phyloP scores from a whole-genome alignment of 78 protist species.

The Dictyostelium brefeldianum region DNA sequence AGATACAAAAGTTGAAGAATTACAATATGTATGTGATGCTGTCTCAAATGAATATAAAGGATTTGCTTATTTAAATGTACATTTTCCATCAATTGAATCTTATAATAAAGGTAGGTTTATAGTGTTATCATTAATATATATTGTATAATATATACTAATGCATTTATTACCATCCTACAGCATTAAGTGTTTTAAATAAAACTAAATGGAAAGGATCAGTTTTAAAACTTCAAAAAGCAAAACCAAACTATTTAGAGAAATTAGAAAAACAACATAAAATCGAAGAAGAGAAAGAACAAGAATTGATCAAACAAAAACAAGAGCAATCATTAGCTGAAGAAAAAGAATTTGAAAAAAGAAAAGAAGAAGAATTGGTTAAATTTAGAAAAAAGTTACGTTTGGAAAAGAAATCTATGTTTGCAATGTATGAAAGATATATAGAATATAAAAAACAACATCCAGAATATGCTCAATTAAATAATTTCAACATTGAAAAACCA shows the following conservation, averaged over 20 bases:
- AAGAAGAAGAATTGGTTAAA: conserved; percentile 12
- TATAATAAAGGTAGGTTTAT: conserved; percentile 7
- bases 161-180: not conserved
- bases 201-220: conserved; percentile 72
- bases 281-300: conserved; percentile 5
- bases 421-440: conserved; percentile 36
- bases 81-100: conserved; percentile 25
- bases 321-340: not conserved
- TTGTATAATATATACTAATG: not conserved
- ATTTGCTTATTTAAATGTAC: conserved; percentile 41
- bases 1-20: not conserved
- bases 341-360: conserved; percentile 21
- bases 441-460: conserved; percentile 17
- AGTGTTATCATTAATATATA: not conserved
- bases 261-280: not conserved
- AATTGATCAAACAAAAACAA: not conserved
- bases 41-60: conserved; percentile 36
- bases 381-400: conserved; percentile 46
- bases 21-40: conserved; percentile 20
- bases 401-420: conserved; percentile 58
- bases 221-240: conserved; percentile 41
- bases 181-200: conserved; percentile 28
- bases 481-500: not conserved
- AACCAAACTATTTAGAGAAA: conserved; percentile 21
- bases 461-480: not conserved